Evolutionary conservation across 805 yeast species (phyloP).

Genomic region (Kluyveromyces aestuarii): DNA sequence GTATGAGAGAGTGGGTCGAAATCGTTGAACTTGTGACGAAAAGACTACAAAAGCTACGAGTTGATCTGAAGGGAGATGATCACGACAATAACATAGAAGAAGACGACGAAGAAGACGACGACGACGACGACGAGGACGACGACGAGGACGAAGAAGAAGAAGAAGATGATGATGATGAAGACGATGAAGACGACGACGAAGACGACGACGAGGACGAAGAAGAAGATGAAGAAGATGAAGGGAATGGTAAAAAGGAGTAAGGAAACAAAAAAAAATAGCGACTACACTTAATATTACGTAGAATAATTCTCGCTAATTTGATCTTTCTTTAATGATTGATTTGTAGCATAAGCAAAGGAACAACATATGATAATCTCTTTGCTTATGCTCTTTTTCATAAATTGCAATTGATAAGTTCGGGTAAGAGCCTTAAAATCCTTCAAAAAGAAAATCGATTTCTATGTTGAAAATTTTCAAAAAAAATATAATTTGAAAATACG

Average conservation of each 20-base stretch:
- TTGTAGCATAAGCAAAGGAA: not conserved
- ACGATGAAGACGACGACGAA: slow-evolving; percentile 37
- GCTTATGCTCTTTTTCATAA: not conserved
- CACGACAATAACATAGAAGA: slow-evolving; percentile 5
- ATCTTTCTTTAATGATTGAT: not conserved
- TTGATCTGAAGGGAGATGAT: slow-evolving; percentile 27
- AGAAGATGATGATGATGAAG: slow-evolving; percentile 33
- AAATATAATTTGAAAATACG: too few species aligned
- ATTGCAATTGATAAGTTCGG: too few species aligned
- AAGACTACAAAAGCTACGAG: slow-evolving; percentile 25
- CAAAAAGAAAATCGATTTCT: too few species aligned
- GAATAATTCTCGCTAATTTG: not conserved
- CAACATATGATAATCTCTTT: too few species aligned
- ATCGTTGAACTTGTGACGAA: slow-evolving; percentile 52
- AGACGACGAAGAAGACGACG: slow-evolving; percentile 15
- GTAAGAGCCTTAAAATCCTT: too few species aligned
- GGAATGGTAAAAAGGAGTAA: not conserved
- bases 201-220: slow-evolving; percentile 32
- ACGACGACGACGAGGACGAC: slow-evolving; percentile 33
- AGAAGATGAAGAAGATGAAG: not conserved
- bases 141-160: slow-evolving; percentile 41
- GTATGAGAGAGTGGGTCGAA: slow-evolving; percentile 84
- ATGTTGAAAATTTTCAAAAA: too few species aligned
- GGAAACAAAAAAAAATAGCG: not conserved
- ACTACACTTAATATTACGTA: not conserved